Percentiles rank a stretch among this genome's conserved stretches.
phyloP scores from a whole-genome alignment of 148 eudicot species.

The Fagopyrum tataricum region DNA sequence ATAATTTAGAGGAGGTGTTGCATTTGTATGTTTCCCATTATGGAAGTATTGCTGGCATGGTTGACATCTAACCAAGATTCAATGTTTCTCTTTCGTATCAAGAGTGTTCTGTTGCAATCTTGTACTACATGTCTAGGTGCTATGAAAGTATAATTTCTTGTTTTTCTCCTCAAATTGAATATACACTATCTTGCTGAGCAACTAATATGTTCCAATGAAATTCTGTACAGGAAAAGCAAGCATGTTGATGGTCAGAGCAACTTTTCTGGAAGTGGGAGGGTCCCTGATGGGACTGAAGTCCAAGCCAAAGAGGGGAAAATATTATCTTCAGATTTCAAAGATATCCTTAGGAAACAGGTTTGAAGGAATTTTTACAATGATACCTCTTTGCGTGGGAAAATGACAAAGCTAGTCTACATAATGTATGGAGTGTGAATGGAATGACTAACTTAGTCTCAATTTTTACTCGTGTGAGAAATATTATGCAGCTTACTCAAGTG shows the following conservation, averaged over 20 bases:
- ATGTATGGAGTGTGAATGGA: neutral
- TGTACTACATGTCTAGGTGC: neutral
- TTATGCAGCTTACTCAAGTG: constrained; percentile 56
- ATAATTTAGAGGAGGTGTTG: no score
- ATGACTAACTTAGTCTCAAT: neutral
- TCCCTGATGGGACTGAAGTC: constrained; percentile 40
- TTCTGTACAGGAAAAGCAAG: constrained; percentile 30
- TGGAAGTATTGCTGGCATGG: neutral
- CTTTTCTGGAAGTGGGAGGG: constrained; percentile 42
- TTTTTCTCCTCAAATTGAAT: neutral
- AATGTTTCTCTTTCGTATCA: neutral
- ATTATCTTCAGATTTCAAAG: constrained; percentile 32
- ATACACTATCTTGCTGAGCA: neutral
- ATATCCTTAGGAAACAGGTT: constrained; percentile 51
- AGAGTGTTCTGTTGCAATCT: neutral
- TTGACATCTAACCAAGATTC: neutral
- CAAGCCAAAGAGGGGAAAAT: constrained; percentile 31
- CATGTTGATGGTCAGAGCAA: constrained; percentile 55
- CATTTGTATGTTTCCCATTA: neutral
- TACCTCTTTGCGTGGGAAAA: neutral
- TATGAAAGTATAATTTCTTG: neutral
- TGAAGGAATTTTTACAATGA: neutral
- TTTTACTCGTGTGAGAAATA: constrained; percentile 9
- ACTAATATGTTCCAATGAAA: neutral
- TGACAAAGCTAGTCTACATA: neutral